Conservation (phyloP, 306 rosid species). For the Mucuna pruriens region DNA sequence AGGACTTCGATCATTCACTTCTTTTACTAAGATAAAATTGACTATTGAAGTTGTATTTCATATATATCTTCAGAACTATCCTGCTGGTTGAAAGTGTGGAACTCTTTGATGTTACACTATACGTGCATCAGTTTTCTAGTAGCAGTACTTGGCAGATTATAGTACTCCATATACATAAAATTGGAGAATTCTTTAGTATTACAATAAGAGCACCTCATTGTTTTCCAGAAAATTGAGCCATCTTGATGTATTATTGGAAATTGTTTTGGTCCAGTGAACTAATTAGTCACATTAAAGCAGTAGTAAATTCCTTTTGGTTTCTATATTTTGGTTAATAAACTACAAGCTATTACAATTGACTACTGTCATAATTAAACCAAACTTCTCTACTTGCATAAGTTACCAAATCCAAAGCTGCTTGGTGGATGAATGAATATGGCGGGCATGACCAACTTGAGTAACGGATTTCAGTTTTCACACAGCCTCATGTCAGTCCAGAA, state of each 20-base stretch:
- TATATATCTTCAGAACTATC: constrained; percentile 5
- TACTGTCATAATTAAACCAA: background rate
- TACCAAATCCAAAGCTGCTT: background rate
- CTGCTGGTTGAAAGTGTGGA: background rate
- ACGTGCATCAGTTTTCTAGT: constrained; percentile 4
- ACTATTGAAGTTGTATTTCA: background rate
- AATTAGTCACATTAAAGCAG: background rate
- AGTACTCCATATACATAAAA: background rate
- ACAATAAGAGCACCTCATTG: background rate
- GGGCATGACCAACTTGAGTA: too few relatives aligned
- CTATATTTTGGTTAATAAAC: background rate
- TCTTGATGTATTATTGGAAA: background rate
- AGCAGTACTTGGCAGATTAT: background rate
- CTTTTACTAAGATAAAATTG: background rate
- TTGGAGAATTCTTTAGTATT: background rate
- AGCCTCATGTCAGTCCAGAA: background rate
- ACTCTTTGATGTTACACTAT: constrained; percentile 4
- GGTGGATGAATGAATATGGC: background rate
- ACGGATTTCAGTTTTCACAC: too few relatives aligned
- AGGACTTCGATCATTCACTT: constrained; percentile 5
- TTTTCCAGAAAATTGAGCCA: background rate
- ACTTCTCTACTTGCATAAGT: background rate
- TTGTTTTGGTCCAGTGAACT: background rate
- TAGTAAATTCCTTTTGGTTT: background rate
- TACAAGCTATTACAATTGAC: background rate